Evolutionary conservation across 768 basidiomycete species (phyloP).

Genomic region (Amanita muscaria): DNA sequence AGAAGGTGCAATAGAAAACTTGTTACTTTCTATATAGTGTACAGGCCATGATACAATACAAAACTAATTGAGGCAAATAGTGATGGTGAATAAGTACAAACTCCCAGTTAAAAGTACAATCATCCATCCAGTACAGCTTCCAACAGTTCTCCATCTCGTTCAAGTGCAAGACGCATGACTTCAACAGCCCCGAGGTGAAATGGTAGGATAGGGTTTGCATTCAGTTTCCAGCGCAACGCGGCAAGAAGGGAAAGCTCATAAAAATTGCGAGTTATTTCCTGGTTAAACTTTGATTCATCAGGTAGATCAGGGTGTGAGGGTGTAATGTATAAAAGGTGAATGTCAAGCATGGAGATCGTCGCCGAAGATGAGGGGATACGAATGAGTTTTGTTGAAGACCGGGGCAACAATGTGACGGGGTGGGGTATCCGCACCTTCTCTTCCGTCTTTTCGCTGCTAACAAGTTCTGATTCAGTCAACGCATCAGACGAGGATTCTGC

Average conservation of each 20-base stretch:
- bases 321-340: constrained; percentile 50
- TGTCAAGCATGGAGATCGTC: constrained; percentile 44
- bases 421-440: constrained; percentile 14
- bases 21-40: neutral
- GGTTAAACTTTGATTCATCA: constrained; percentile 24
- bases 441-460: neutral
- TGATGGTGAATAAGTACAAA: too few species aligned
- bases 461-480: neutral
- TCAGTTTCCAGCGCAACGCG: constrained; percentile 37
- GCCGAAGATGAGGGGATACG: constrained; percentile 39
- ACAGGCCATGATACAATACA: too few species aligned
- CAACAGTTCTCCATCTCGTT: constrained; percentile 20
- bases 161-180: constrained; percentile 41
- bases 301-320: constrained; percentile 25
- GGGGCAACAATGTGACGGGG: constrained; percentile 41
- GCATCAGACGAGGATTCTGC: constrained; percentile 21
- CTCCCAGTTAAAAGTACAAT: too few species aligned
- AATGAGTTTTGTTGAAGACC: constrained; percentile 50
- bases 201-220: constrained; percentile 48
- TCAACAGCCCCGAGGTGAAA: constrained; percentile 71
- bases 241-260: constrained; percentile 63
- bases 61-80: too few species aligned
- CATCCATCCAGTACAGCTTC: neutral
- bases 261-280: constrained; percentile 60
- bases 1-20: constrained; percentile 61